Evolutionary conservation across 768 basidiomycete genomes (phyloP), one percentile per base, ranked within the genome.

Genomic region (Kondoa malvinella): DNA sequence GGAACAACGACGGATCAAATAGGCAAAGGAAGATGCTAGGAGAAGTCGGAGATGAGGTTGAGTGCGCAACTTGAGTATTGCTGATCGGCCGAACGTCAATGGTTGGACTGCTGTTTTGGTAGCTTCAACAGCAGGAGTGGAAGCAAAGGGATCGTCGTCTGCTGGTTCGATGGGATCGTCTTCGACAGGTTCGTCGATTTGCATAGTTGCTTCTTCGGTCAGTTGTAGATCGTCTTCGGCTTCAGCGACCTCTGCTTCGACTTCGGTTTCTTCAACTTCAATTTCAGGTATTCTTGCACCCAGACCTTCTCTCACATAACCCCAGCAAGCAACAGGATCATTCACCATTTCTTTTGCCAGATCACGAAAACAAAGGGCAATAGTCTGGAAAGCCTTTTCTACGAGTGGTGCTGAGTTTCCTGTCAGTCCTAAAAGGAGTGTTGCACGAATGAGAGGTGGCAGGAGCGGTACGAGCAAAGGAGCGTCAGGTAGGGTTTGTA

Each of bases 11-110:
- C 69, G 57, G 34, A 65, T 34, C 25, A 69, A 4, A 57, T 59
- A 69, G 33, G 66, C 32, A 40, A 69, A 69, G 59, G 65, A 57
- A 17, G 69, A 58, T 1, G 69, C 69, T n/a, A 69, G 60, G 3
- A 69, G 69, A 17, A 40, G 57, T 14, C 66, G 67, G 4, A 69
- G 67, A 63, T 67, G 69, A 26, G 69, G 69, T 58, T 64, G 68
- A 2, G 66, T 68, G 31, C 61, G 27, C n/a, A 33, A 31, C 30
- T 27, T 33, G 61, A 4, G 3, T 27, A 3, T 30, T 3, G 30
- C 33, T 63, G 26, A 63, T 17, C 25, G 12, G 27, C 58, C 30
- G 14, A 25, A 59, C 15, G 8, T 14, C 27, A 50, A 50, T 4
- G 58, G 58, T 59, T 59, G n/a, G n/a, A n/a, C 30, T 25, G 12